Percentiles rank a stretch among this genome's conserved stretches.
These are phyloP conservation scores for Colletotrichum eleusines DNA, from an alignment of 2,329 filamentous ascomycete species.

Conservation along the genomic window DNA sequence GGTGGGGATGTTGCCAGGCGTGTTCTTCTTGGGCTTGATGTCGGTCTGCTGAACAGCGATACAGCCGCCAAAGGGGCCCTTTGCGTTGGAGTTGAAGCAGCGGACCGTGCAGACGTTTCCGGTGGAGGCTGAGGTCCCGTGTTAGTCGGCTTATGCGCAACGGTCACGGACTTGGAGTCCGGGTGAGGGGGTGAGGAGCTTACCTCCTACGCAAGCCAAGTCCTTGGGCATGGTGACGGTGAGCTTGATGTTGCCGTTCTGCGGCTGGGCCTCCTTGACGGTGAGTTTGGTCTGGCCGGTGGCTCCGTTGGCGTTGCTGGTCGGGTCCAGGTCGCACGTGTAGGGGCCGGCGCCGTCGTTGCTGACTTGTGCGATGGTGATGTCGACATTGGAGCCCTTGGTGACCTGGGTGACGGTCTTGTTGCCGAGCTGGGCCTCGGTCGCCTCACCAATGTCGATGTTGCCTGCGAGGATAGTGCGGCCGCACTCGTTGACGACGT, in stretches of 20 bases:
- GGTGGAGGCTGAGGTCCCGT: conserved; percentile 57
- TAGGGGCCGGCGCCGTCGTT: conserved; percentile 67
- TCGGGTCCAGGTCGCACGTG: conserved; percentile 64
- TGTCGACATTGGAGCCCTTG: conserved; percentile 57
- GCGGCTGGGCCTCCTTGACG: conserved; percentile 67
- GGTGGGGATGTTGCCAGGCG: conserved; percentile 59
- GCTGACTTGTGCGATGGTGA: conserved; percentile 66
- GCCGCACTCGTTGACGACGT: conserved; percentile 71
- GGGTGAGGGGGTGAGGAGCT: neutral
- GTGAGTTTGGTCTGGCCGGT: conserved; percentile 60
- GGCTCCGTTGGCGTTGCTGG: conserved; percentile 58
- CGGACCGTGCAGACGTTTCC: conserved; percentile 71
- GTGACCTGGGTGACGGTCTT: conserved; percentile 63
- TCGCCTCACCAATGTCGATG: conserved; percentile 71
- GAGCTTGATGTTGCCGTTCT: conserved; percentile 68
- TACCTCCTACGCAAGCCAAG: conserved; percentile 64
- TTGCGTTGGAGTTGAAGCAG: conserved; percentile 68
- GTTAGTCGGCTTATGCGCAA: conserved; percentile 10
- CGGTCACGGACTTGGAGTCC: neutral
- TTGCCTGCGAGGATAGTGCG: conserved; percentile 70
- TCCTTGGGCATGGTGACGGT: conserved; percentile 64
- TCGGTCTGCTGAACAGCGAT: conserved; percentile 70
- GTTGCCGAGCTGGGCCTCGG: conserved; percentile 62
- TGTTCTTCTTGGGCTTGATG: conserved; percentile 55
- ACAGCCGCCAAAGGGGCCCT: conserved; percentile 69